Conservation (phyloP, 768 basidiomycete genomes). For the Guyanaporus albipodus region DNA sequence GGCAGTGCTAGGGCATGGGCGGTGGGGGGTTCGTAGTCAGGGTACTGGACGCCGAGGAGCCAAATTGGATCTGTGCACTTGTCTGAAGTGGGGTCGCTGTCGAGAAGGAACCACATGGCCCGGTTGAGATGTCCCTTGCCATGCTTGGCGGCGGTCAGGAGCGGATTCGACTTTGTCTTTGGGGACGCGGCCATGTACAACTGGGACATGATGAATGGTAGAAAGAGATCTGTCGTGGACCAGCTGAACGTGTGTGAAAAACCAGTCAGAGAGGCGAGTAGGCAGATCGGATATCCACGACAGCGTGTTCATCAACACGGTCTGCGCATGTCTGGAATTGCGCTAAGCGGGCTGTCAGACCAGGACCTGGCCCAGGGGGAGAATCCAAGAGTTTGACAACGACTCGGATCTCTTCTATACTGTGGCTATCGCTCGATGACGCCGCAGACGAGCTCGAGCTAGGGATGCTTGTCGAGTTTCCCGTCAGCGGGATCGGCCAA, state of each 20-base stretch:
- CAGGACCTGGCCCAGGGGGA: slow-evolving; percentile 53
- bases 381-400: slow-evolving; percentile 61
- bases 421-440: slow-evolving; percentile 34
- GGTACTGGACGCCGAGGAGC: slow-evolving; percentile 81
- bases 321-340: slow-evolving; percentile 41
- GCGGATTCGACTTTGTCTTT: slow-evolving; percentile 44
- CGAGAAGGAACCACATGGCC: slow-evolving; percentile 85
- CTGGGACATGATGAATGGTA: slow-evolving; percentile 55
- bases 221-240: slow-evolving; percentile 67
- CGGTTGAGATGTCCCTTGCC: slow-evolving; percentile 77
- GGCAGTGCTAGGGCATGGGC: slow-evolving; percentile 32
- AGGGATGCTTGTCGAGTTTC: slow-evolving; percentile 34
- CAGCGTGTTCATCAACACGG: slow-evolving; percentile 44
- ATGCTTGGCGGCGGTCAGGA: slow-evolving; percentile 67
- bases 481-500: slow-evolving; percentile 37
- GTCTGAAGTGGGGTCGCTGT: slow-evolving; percentile 84
- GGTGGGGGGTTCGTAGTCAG: slow-evolving; percentile 57
- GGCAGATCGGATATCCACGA: slow-evolving; percentile 65
- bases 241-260: slow-evolving; percentile 72
- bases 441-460: slow-evolving; percentile 40
- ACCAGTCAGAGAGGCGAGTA: slow-evolving; percentile 74
- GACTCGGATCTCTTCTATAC: slow-evolving; percentile 53
- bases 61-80: slow-evolving; percentile 81
- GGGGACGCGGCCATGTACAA: slow-evolving; percentile 47
- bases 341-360: slow-evolving; percentile 51